Evolutionary conservation across 805 yeast genomes (phyloP).

Genomic region (Monosporozyma yasuniensis): DNA sequence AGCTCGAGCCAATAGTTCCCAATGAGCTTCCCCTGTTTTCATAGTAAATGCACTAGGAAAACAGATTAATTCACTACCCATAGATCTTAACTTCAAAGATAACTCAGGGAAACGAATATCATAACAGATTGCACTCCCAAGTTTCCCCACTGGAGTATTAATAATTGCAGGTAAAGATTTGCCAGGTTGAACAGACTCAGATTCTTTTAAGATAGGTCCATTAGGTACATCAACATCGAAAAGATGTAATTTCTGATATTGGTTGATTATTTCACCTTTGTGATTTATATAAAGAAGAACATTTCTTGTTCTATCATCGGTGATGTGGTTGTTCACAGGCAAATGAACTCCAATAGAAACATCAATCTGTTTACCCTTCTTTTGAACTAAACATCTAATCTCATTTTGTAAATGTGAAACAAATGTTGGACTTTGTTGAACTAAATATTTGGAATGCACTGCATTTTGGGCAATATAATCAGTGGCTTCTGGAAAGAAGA

Average conservation of each 20-base stretch:
- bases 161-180: conserved; percentile 43
- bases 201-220: conserved; percentile 76
- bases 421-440: conserved; percentile 37
- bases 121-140: conserved; percentile 74
- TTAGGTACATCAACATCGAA: conserved; percentile 76
- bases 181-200: conserved; percentile 79
- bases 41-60: conserved; percentile 92
- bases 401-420: conserved; percentile 38
- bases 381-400: conserved; percentile 33
- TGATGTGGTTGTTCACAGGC: conserved; percentile 33
- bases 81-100: conserved; percentile 49
- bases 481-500: conserved; percentile 89
- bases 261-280: conserved; percentile 52
- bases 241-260: conserved; percentile 79
- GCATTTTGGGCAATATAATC: conserved; percentile 76
- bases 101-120: conserved; percentile 84
- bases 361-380: conserved; percentile 37
- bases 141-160: conserved; percentile 47
- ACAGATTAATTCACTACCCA: conserved; percentile 70
- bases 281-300: conserved; percentile 62
- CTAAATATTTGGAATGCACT: conserved; percentile 53
- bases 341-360: conserved; percentile 88
- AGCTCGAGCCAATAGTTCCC: conserved; percentile 71
- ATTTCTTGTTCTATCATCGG: conserved; percentile 49
- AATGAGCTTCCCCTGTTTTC: conserved; percentile 85